phyloP scores from a whole-genome alignment of 345 rosid species.

The Acer negundo region DNA sequence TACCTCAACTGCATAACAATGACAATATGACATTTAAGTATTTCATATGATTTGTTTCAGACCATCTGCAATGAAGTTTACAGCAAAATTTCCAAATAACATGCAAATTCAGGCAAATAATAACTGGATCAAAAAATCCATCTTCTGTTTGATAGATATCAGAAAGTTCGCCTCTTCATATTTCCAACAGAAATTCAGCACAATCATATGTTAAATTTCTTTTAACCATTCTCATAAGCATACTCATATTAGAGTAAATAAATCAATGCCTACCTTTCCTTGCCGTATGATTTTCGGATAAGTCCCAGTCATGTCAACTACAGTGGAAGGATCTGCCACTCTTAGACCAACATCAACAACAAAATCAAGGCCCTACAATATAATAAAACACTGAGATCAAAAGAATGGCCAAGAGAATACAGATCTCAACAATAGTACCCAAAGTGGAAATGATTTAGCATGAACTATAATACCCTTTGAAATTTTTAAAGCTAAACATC shows the following conservation, averaged over 20 bases:
- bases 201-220: neutral
- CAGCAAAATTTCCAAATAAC: neutral
- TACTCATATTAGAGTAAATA: neutral
- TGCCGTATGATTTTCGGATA: conserved; percentile 66
- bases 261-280: conserved; percentile 63
- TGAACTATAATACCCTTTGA: neutral
- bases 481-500: conserved; percentile 13
- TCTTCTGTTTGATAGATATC: neutral
- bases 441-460: neutral
- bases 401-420: neutral
- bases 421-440: neutral
- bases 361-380: conserved; percentile 82
- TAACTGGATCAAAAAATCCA: neutral
- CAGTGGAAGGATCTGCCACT: conserved; percentile 91
- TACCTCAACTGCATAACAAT: conserved; percentile 1
- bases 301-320: conserved; percentile 80
- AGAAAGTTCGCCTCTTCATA: neutral
- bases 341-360: conserved; percentile 81
- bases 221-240: neutral
- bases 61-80: neutral
- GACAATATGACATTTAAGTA: neutral
- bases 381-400: neutral
- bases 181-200: neutral
- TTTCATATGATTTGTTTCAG: neutral
- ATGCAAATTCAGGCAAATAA: neutral